These are phyloP conservation scores for Herpetomonas tarakana DNA, from an alignment of 208 protist genomes.

Conservation along the genomic window DNA sequence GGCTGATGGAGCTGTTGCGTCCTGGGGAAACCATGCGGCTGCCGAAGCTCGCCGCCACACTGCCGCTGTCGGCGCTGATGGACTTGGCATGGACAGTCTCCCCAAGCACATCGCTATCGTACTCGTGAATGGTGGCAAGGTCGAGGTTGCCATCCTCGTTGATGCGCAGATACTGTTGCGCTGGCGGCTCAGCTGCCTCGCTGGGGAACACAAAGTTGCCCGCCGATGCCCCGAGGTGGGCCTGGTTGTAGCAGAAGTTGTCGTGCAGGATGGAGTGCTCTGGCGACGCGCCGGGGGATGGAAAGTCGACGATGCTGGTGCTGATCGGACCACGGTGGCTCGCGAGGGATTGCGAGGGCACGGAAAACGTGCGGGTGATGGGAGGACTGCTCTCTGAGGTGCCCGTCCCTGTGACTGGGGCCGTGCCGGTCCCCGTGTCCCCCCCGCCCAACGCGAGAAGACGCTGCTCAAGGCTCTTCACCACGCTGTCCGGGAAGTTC, in stretches of 20 bases:
- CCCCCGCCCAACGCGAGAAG: not conserved
- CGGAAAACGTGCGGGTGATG: conserved; percentile 31
- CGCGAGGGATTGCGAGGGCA: conserved; percentile 21
- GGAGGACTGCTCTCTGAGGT: conserved; percentile 24
- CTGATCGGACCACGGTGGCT: conserved; percentile 27
- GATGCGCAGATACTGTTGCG: conserved; percentile 79
- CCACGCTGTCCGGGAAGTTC: conserved; percentile 24
- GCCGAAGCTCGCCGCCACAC: conserved; percentile 20
- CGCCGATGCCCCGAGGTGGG: conserved; percentile 51
- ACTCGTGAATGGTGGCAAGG: conserved; percentile 52
- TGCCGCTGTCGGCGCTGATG: conserved; percentile 31
- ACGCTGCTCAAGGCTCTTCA: conserved; percentile 3
- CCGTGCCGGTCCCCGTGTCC: not conserved
- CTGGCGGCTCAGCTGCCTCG: conserved; percentile 29
- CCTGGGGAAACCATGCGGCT: conserved; percentile 35
- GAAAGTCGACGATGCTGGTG: conserved; percentile 30
- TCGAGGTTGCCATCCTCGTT: conserved; percentile 82
- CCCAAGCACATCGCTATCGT: conserved; percentile 45
- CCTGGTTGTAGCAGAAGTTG: conserved; percentile 70
- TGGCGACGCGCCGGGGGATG: conserved; percentile 30
- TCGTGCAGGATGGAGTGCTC: conserved; percentile 76
- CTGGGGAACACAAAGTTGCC: conserved; percentile 76
- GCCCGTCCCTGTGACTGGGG: conserved; percentile 9
- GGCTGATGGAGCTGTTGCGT: conserved; percentile 40
- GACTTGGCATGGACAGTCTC: conserved; percentile 28